These are phyloP conservation scores for Sugiyamaella chiloensis DNA, from an alignment of 805 yeast genomes.

Conservation along the genomic window DNA sequence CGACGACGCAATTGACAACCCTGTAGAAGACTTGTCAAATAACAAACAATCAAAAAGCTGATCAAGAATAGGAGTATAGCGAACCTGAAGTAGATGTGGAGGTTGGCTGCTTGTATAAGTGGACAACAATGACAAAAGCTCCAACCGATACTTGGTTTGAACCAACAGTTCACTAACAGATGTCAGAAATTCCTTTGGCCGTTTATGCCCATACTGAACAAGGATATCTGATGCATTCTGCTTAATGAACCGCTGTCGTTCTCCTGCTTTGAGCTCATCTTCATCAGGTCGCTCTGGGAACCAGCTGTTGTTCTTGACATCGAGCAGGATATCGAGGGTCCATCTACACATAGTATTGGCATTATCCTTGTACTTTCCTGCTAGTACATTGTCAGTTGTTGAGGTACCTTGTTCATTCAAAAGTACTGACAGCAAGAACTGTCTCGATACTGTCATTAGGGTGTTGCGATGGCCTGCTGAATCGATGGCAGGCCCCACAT, in stretches of 20 bases:
- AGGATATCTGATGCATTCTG: conserved; percentile 44
- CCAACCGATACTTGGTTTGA: conserved; percentile 37
- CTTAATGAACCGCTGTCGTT: conserved; percentile 47
- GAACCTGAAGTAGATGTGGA: conserved; percentile 33
- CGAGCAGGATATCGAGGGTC: conserved; percentile 27
- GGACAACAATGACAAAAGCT: conserved; percentile 39
- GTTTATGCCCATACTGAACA: conserved; percentile 40
- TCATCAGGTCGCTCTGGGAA: conserved; percentile 3
- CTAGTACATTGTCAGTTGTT: conserved; percentile 15
- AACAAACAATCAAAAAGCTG: conserved; percentile 39
- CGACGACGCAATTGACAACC: conserved; percentile 38
- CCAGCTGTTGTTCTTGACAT: conserved; percentile 15
- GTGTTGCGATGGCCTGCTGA: conserved; percentile 52
- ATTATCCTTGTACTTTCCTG: conserved; percentile 21
- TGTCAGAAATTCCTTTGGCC: conserved; percentile 38
- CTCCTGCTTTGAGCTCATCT: conserved; percentile 34
- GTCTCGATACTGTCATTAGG: conserved; percentile 35
- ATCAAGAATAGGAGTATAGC: conserved; percentile 37
- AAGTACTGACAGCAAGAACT: conserved; percentile 31
- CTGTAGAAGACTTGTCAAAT: conserved; percentile 41
- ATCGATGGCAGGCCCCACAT: conserved; percentile 51
- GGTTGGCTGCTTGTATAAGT: conserved; percentile 36
- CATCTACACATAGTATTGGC: conserved; percentile 23
- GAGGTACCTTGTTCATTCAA: conserved; percentile 15
- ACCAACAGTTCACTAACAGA: conserved; percentile 39